Evolutionary conservation across 345 rosid species (phyloP).

Genomic region (Aquilaria yunnanensis): DNA sequence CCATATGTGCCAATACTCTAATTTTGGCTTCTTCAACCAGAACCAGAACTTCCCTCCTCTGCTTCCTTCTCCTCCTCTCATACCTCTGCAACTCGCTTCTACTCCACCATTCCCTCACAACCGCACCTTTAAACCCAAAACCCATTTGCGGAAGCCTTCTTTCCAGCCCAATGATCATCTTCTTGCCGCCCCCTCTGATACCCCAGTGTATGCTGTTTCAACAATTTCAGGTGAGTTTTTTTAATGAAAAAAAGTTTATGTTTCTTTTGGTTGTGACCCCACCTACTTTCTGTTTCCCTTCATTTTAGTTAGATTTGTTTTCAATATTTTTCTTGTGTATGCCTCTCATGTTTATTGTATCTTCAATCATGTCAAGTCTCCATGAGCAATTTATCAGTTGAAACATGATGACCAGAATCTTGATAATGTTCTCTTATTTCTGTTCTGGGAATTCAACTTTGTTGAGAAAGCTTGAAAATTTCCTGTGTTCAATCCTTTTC

Average conservation of each 20-base stretch:
- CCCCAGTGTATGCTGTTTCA: constrained; percentile 16
- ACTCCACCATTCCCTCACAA: constrained; percentile 36
- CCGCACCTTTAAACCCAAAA: constrained; percentile 37
- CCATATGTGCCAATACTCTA: constrained; percentile 51
- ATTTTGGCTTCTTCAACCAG: constrained; percentile 39
- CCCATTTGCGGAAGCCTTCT: constrained; percentile 48
- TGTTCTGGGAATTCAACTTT: neutral
- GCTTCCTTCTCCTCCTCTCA: constrained; percentile 56
- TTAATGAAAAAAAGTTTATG: constrained; percentile 3
- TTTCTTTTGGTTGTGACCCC: constrained; percentile 4
- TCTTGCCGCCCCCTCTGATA: constrained; percentile 40
- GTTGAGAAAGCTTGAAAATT: neutral
- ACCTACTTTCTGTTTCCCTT: constrained; percentile 17
- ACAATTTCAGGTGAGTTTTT: constrained; percentile 31
- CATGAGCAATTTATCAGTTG: constrained; percentile 7
- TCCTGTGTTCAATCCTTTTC: neutral
- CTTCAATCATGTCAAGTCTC: neutral
- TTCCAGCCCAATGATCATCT: constrained; percentile 29
- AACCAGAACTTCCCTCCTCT: constrained; percentile 49
- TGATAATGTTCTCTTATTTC: constrained; percentile 10
- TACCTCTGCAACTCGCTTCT: constrained; percentile 47
- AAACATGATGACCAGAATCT: neutral
- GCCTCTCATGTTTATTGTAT: constrained; percentile 10
- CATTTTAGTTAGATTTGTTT: constrained; percentile 22
- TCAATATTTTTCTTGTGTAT: constrained; percentile 5